phyloP scores from a whole-genome alignment of 2,329 filamentous ascomycete genomes.

The Trichophaea hybrida region DNA sequence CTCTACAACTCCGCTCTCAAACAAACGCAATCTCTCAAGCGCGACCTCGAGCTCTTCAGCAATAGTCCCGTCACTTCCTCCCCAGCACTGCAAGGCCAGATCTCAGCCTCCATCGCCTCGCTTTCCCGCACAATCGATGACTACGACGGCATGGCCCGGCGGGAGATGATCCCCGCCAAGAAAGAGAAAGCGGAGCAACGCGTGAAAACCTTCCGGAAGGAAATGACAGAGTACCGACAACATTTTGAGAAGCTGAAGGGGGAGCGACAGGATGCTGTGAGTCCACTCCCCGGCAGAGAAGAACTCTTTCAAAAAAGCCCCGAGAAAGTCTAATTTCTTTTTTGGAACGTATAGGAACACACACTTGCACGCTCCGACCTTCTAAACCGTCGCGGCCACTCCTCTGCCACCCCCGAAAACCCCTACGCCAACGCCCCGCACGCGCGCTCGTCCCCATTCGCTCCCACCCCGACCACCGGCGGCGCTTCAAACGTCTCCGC shows the following conservation, averaged over 20 bases:
- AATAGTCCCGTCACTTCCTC: constrained; percentile 44
- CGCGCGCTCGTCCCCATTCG: constrained; percentile 36
- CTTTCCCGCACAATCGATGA: constrained; percentile 87
- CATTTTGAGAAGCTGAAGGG: constrained; percentile 66
- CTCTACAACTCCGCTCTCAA: constrained; percentile 75
- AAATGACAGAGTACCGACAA: constrained; percentile 64
- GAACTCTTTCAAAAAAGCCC: neutral
- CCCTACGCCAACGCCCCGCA: constrained; percentile 57
- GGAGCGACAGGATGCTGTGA: constrained; percentile 57
- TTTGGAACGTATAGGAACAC: constrained; percentile 37
- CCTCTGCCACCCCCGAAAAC: constrained; percentile 71
- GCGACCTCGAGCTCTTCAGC: constrained; percentile 58
- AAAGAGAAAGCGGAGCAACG: constrained; percentile 80
- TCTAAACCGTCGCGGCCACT: constrained; percentile 58
- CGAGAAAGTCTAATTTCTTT: constrained; percentile 1
- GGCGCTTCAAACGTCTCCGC: constrained; percentile 2
- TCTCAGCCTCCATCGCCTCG: constrained; percentile 63
- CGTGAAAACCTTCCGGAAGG: constrained; percentile 67
- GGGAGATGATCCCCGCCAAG: constrained; percentile 81
- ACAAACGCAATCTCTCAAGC: constrained; percentile 65
- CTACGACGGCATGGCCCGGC: constrained; percentile 69
- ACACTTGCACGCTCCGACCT: constrained; percentile 60
- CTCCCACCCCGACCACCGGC: constrained; percentile 19
- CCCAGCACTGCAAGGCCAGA: constrained; percentile 47
- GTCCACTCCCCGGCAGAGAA: constrained; percentile 17